phyloP scores from a whole-genome alignment of 2,329 filamentous ascomycete genomes.

The Colletotrichum melonis region DNA sequence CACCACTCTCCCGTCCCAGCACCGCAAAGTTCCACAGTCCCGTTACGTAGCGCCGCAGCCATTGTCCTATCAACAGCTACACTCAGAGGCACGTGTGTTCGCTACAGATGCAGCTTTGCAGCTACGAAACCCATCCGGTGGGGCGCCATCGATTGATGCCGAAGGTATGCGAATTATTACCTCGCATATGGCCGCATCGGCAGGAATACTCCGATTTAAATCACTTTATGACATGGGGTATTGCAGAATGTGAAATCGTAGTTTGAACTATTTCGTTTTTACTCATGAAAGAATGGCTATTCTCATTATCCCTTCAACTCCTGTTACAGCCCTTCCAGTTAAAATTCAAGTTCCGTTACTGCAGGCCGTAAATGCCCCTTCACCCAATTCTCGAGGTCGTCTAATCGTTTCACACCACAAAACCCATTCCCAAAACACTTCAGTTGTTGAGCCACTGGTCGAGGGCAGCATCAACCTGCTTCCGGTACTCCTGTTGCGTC shows the following conservation, averaged over 20 bases:
- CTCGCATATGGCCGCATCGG: not conserved
- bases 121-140: slow-evolving; percentile 14
- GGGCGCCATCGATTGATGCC: not conserved
- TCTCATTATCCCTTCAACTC: slow-evolving; percentile 23
- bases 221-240: not conserved
- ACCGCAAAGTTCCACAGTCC: slow-evolving; percentile 15
- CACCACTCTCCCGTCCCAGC: slow-evolving; percentile 15
- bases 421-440: not conserved
- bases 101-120: slow-evolving; percentile 23
- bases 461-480: slow-evolving; percentile 76
- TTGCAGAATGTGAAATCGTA: not conserved
- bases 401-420: not conserved
- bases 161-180: not conserved
- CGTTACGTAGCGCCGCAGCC: slow-evolving; percentile 21
- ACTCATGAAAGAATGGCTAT: slow-evolving; percentile 19
- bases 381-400: not conserved
- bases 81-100: slow-evolving; percentile 36
- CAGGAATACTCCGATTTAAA: not conserved
- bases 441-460: slow-evolving; percentile 44
- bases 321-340: slow-evolving; percentile 5
- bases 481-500: slow-evolving; percentile 85
- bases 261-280: not conserved
- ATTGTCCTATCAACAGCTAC: slow-evolving; percentile 38
- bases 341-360: not conserved
- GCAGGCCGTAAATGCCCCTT: not conserved